Conservation (phyloP, 2,329 filamentous ascomycete genomes). For the Drechslera avenae region DNA sequence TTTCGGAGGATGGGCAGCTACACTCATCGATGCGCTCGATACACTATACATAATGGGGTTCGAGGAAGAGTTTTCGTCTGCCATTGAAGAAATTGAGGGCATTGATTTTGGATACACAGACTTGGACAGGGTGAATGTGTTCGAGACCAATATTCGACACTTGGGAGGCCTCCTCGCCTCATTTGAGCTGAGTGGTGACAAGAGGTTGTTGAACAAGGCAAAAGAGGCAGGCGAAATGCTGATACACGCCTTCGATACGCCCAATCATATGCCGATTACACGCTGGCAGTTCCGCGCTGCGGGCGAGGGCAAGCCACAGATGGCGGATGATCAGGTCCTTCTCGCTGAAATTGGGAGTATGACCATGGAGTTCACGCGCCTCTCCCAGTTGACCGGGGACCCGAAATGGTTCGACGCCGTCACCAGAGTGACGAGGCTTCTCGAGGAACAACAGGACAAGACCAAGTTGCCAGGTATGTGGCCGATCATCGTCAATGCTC, state of each 20-base stretch:
- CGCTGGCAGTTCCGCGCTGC: constrained; percentile 52
- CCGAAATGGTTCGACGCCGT: constrained; percentile 55
- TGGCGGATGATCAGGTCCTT: constrained; percentile 49
- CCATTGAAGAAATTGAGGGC: constrained; percentile 50
- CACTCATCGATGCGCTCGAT: constrained; percentile 54
- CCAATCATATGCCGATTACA: constrained; percentile 82
- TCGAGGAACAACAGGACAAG: constrained; percentile 50
- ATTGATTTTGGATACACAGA: constrained; percentile 52
- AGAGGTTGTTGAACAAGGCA: constrained; percentile 75
- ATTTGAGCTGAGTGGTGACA: constrained; percentile 83
- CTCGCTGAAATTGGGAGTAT: constrained; percentile 56
- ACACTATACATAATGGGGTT: constrained; percentile 56
- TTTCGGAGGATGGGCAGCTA: constrained; percentile 57
- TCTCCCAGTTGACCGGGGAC: constrained; percentile 54
- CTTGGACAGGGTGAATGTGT: constrained; percentile 52
- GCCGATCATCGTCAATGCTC: constrained; percentile 53
- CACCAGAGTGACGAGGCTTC: constrained; percentile 49
- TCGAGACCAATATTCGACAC: constrained; percentile 71
- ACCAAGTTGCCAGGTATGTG: constrained; percentile 56
- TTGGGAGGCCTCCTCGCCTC: constrained; percentile 83
- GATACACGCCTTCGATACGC: constrained; percentile 85
- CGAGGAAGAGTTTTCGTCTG: constrained; percentile 54
- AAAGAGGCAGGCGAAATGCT: constrained; percentile 79
- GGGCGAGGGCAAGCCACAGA: constrained; percentile 45
- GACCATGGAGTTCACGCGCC: constrained; percentile 55